Evolutionary conservation across 495 filamentous ascomycete genomes (phyloP), one percentile per base, ranked within the genome.

Genomic region (Alectoria sarmentosa): DNA sequence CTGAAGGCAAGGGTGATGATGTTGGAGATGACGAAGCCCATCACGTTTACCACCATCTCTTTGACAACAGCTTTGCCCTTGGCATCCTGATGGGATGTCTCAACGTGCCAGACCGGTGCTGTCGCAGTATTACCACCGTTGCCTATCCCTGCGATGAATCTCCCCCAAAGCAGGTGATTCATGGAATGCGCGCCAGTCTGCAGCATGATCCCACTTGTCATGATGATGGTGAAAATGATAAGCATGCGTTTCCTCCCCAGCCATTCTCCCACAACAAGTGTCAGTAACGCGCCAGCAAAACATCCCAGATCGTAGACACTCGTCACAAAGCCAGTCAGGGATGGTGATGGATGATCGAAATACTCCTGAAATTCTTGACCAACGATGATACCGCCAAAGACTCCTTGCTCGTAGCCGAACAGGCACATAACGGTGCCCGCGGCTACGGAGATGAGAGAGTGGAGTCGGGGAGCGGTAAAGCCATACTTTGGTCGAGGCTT

Each of bases 361-460:
- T 69, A 69, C 11, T 58, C 52, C 9, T 60, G 60, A 21, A 69
- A 69, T 28, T 69, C 64, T 1, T 62, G 52, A 13, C 67, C 67
- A 14, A 69, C 65, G 17, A 74, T 67, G 58, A 74, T 69, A 11
- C 71, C 72, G 15, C 73, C 71, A 34, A 73, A 73, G 13, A 73
- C 67, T 28, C 73, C 71, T 55, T 74, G 70, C 37, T 73, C 71
- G 58, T 74, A 74, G 58, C 73, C 73, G 41, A 74, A 74, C 14
- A 74, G 66, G 26, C 60, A 63, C 67, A 69, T 69, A 1, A 69
- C 67, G 1, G 67, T 69, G 41, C 64, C 67, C 10, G 67, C 67
- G 23, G 67, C 67, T 54, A 69, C 46, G 39, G 67, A 69, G 59
- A 69, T 60, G 26, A 62, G 58, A 11, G 44, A 15, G 44, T 69